Evolutionary conservation across 169 alveolate species (phyloP).

Genomic region (Plasmodium knowlesi): DNA sequence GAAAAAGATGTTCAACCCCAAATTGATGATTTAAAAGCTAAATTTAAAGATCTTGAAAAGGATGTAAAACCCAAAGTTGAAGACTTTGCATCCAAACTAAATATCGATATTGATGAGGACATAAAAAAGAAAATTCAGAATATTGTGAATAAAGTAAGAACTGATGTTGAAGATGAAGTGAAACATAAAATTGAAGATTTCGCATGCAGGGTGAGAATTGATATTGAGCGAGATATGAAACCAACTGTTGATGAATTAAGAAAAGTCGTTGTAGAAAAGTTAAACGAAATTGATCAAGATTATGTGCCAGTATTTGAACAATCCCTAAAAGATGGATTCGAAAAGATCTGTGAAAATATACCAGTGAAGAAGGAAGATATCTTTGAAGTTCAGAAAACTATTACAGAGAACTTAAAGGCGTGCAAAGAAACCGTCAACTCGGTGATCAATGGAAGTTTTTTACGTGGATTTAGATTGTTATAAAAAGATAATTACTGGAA

Average conservation of each 20-base stretch:
- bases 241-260: slow-evolving; percentile 26
- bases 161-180: neutral
- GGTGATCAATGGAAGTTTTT: neutral
- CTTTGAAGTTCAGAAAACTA: neutral
- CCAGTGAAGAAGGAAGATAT: neutral
- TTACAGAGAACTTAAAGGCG: neutral
- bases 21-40: neutral
- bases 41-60: slow-evolving; percentile 4
- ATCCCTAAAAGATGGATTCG: neutral
- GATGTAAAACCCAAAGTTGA: neutral
- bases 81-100: neutral
- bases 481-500: neutral
- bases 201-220: neutral
- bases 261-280: neutral
- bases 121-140: neutral
- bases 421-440: slow-evolving; percentile 1
- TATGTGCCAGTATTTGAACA: neutral
- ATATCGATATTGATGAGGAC: slow-evolving; percentile 1
- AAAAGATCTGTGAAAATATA: slow-evolving; percentile 3
- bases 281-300: slow-evolving; percentile 4
- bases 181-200: neutral
- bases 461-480: slow-evolving; percentile 30
- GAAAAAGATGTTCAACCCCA: slow-evolving; percentile 8
- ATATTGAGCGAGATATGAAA: slow-evolving; percentile 17
- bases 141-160: neutral